Conservation (phyloP, 176 grass and related monocot genomes). For the Carex myosuroides region DNA sequence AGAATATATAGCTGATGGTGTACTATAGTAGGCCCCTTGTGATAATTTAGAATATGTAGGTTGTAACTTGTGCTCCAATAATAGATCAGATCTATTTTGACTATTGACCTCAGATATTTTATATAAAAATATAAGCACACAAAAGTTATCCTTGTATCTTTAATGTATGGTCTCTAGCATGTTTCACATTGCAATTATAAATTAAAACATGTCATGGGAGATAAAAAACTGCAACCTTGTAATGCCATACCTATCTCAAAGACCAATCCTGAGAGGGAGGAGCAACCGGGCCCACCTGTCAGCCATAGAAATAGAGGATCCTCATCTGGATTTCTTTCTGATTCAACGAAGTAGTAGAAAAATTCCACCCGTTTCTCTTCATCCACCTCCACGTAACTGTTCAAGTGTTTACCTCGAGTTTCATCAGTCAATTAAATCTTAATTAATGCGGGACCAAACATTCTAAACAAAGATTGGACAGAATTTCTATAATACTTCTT, state of each 20-base stretch:
- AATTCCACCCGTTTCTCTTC: conserved; percentile 27
- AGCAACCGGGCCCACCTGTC: conserved; percentile 60
- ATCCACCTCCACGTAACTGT: conserved; percentile 47
- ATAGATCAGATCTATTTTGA: no score
- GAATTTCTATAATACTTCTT: no score
- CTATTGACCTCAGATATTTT: no score
- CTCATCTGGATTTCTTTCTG: conserved; percentile 31
- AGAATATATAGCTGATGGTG: no score
- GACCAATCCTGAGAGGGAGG: conserved; percentile 33
- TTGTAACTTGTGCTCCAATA: no score
- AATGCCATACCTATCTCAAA: conserved; percentile 36
- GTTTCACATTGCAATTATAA: no score
- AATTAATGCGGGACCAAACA: neutral
- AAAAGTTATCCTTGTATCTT: no score
- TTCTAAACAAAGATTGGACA: no score
- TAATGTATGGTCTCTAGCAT: no score
- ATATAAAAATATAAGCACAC: no score
- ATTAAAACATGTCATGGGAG: neutral
- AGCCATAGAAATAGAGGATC: conserved; percentile 51
- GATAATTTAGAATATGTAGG: no score
- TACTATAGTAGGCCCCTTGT: no score
- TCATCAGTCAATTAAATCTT: neutral
- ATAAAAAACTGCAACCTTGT: neutral
- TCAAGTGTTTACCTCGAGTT: neutral
- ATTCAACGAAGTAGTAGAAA: conserved; percentile 64